These are phyloP conservation scores for Chrysosphaeria jannelii DNA, from an alignment of 2,329 filamentous ascomycete genomes.

Conservation along the genomic window DNA sequence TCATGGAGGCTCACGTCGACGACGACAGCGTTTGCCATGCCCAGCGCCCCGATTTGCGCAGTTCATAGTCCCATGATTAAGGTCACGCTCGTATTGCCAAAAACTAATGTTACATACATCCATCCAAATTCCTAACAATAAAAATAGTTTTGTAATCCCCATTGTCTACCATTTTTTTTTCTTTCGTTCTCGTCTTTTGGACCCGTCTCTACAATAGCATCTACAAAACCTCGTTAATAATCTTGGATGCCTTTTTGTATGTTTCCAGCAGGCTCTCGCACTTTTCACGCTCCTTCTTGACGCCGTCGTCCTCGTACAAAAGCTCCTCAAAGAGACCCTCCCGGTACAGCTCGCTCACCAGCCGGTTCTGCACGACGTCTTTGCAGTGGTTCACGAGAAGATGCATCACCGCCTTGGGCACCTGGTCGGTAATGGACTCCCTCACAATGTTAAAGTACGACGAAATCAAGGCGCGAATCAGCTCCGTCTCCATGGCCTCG, in stretches of 20 bases:
- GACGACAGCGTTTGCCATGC: too few species aligned
- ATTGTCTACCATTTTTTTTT: too few species aligned
- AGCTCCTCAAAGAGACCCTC: slow-evolving; percentile 75
- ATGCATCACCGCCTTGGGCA: slow-evolving; percentile 97
- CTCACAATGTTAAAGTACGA: slow-evolving; percentile 99
- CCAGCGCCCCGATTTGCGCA: too few species aligned
- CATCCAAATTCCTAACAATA: too few species aligned
- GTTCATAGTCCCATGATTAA: too few species aligned
- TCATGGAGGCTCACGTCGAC: too few species aligned
- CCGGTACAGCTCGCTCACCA: slow-evolving; percentile 87
- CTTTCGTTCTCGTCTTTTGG: not conserved
- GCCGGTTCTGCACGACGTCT: slow-evolving; percentile 85
- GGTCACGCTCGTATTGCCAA: too few species aligned
- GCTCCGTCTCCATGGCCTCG: slow-evolving; percentile 88
- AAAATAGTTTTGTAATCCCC: too few species aligned
- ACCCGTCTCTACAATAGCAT: too few species aligned
- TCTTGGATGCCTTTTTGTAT: slow-evolving; percentile 92
- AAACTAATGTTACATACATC: too few species aligned
- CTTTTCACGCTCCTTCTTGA: slow-evolving; percentile 61
- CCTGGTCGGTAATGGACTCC: slow-evolving; percentile 93
- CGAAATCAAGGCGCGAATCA: slow-evolving; percentile 84
- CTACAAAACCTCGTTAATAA: slow-evolving; percentile 82
- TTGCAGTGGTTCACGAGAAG: slow-evolving; percentile 95
- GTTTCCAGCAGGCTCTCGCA: slow-evolving; percentile 87
- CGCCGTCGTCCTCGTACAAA: slow-evolving; percentile 85